Base-by-base conservation (phyloP, 169 alveolate species). In the Eimeria necatrix region DNA sequence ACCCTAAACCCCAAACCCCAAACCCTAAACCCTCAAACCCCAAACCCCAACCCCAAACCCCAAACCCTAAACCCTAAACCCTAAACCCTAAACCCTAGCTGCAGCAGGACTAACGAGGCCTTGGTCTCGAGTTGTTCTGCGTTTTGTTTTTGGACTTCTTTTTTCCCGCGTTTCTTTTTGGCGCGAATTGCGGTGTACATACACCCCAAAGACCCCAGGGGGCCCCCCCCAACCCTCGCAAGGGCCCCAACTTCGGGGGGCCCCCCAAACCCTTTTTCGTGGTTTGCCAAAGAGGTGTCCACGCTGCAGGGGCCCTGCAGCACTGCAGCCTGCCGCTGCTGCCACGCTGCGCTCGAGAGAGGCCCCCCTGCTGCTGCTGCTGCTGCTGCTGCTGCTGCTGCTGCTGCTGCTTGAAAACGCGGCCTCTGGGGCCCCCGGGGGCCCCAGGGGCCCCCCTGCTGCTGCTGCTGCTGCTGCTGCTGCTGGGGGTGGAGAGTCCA, bases 101-200 rank as follows among this genome's bases (percentile, higher is more conserved):
- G 64, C 14, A 9, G 64, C 64, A 53, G 32, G 14, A 41, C 85
- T 74, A 9, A 74, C 85, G 85, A 74, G 56, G 85, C 85, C 26
- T 74, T 74, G 49, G 85, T 74, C 56, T 74, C 85, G 8, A 74
- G 12, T 41, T 74, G 85, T 26, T 74, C 85, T 41, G 85, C 59
- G 22, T 74, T 74, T 6, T 74, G 20, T 10, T 74, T 22, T 26
- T 24, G 9, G 3, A 74, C 53, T 41, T 74, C 85, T 26, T 74
- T 74, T 41, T 74, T 74, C 51, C 85, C 85, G 20, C 85, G 85
- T 41, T 74, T 74, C 85, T 74, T 74, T 53, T 74, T 74, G n/a
- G 85, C 26, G 9, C 85, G 85, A 41, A 74, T 74, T 41, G 85
- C 12, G 85, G 53, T 74, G 85, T 74, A 74, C 85, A 74, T 74